phyloP scores from a whole-genome alignment of 805 yeast genomes.

The Clavispora santaluciae region DNA sequence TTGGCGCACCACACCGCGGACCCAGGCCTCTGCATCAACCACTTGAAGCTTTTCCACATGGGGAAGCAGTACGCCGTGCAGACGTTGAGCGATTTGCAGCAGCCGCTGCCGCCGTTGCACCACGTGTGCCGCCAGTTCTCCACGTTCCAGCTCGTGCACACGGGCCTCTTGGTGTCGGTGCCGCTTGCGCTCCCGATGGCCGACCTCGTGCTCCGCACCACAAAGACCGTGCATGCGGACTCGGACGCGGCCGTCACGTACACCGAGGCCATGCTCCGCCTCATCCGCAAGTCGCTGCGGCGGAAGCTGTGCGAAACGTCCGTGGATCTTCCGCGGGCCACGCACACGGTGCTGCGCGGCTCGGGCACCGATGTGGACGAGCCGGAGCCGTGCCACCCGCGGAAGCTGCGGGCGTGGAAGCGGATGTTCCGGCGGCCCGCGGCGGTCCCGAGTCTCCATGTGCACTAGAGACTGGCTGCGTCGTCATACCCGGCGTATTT shows the following conservation, averaged over 20 bases:
- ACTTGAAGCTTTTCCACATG: slow-evolving; percentile 12
- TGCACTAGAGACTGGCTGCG: no score
- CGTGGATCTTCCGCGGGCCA: slow-evolving; percentile 1
- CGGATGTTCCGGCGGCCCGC: not conserved
- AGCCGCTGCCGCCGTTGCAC: slow-evolving; percentile 4
- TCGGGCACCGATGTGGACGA: slow-evolving; percentile 12
- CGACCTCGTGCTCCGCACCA: slow-evolving; percentile 1
- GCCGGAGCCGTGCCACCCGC: not conserved
- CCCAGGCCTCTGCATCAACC: slow-evolving; percentile 4
- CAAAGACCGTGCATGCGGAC: not conserved
- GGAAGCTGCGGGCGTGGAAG: not conserved
- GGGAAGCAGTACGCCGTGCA: slow-evolving; percentile 11
- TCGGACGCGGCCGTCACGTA: slow-evolving; percentile 9
- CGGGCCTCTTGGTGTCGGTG: slow-evolving; percentile 1
- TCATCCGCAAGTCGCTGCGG: slow-evolving; percentile 6
- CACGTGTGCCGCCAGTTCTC: slow-evolving; percentile 5
- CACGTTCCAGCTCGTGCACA: slow-evolving; percentile 12
- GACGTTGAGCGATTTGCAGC: slow-evolving; percentile 6
- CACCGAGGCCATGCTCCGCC: slow-evolving; percentile 13
- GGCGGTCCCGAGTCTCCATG: not conserved
- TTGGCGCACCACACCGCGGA: slow-evolving; percentile 5
- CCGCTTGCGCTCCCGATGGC: slow-evolving; percentile 5
- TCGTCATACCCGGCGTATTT: no score
- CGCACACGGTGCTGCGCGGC: slow-evolving; percentile 9
- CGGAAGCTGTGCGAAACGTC: slow-evolving; percentile 7